These are phyloP conservation scores for Porphyrellus sp. DNA, from an alignment of 1,284 basidiomycete genomes.

Conservation along the genomic window DNA sequence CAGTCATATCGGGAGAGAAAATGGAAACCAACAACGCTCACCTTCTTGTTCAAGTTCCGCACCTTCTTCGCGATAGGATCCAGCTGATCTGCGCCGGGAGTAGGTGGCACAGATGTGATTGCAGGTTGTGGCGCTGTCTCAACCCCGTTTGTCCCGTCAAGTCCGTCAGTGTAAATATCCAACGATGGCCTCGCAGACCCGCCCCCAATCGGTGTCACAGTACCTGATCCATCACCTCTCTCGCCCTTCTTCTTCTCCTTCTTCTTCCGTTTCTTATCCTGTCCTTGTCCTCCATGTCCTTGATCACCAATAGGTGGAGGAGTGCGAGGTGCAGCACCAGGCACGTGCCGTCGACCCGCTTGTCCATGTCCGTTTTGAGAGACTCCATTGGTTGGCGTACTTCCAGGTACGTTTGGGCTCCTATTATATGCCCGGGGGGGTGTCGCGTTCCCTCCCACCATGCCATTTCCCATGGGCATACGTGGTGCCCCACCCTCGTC, in stretches of 20 bases:
- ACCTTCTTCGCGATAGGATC: slow-evolving; percentile 89
- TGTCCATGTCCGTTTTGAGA: slow-evolving; percentile 33
- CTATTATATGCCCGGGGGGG: slow-evolving; percentile 42
- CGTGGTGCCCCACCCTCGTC: slow-evolving; percentile 69
- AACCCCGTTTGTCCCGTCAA: slow-evolving; percentile 1
- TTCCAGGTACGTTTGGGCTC: slow-evolving; percentile 35
- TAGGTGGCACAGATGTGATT: slow-evolving; percentile 46
- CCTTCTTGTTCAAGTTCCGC: slow-evolving; percentile 92
- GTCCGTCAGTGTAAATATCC: slow-evolving; percentile 34
- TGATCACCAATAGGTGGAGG: slow-evolving; percentile 44
- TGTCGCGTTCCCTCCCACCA: slow-evolving; percentile 56
- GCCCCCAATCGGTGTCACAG: slow-evolving; percentile 30
- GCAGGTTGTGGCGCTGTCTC: slow-evolving; percentile 18
- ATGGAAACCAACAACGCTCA: slow-evolving; percentile 29
- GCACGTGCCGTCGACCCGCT: slow-evolving; percentile 50
- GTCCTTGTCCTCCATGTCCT: slow-evolving; percentile 21
- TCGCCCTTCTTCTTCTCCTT: slow-evolving; percentile 53
- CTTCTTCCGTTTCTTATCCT: slow-evolving; percentile 54
- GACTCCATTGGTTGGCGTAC: slow-evolving; percentile 24
- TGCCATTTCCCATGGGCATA: slow-evolving; percentile 41
- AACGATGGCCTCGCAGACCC: slow-evolving; percentile 36
- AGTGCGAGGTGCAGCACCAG: slow-evolving; percentile 57
- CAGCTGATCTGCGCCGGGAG: slow-evolving; percentile 61
- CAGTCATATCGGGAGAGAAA: not conserved
- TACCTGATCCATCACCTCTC: slow-evolving; percentile 32